Evolutionary conservation across 257 asterid genomes (phyloP).

Genomic region (Solanum sparsipilum): DNA sequence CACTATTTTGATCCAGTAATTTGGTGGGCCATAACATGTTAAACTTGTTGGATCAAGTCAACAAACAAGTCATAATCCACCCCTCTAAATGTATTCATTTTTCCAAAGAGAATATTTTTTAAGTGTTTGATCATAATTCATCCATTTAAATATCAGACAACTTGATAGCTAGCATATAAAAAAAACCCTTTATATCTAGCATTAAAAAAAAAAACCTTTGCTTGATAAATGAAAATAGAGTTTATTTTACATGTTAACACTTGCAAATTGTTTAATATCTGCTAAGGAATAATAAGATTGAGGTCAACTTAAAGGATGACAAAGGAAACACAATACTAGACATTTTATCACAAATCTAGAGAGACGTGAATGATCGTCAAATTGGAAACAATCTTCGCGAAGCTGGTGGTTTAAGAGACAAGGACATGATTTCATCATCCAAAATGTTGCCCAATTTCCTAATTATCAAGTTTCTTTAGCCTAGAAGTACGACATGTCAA

Average conservation of each 20-base stretch:
- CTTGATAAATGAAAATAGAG: background rate
- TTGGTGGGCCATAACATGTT: background rate
- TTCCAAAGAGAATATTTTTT: background rate
- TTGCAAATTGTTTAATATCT: background rate
- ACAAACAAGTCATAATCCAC: background rate
- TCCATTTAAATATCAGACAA: background rate
- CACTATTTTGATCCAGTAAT: background rate
- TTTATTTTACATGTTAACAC: constrained; percentile 7
- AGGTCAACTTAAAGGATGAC: constrained; percentile 7
- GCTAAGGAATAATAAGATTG: constrained; percentile 15
- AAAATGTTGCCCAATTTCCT: background rate
- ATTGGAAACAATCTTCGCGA: constrained; percentile 13
- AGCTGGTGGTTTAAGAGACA: constrained; percentile 6
- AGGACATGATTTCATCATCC: background rate
- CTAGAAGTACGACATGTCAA: background rate
- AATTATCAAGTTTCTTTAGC: background rate
- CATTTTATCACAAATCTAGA: constrained; percentile 12
- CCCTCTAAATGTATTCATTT: too few species aligned
- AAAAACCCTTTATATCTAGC: too few species aligned
- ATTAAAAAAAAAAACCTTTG: background rate
- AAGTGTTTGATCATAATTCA: background rate
- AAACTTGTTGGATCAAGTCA: background rate
- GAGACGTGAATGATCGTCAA: constrained; percentile 11
- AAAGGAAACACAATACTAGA: constrained; percentile 23
- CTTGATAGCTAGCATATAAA: background rate